A percentile compares a stretch with the other conserved stretches of the same genome.
These are phyloP conservation scores for Sphaceloma murrayae DNA, from an alignment of 2,329 filamentous ascomycete species.

Conservation along the genomic window DNA sequence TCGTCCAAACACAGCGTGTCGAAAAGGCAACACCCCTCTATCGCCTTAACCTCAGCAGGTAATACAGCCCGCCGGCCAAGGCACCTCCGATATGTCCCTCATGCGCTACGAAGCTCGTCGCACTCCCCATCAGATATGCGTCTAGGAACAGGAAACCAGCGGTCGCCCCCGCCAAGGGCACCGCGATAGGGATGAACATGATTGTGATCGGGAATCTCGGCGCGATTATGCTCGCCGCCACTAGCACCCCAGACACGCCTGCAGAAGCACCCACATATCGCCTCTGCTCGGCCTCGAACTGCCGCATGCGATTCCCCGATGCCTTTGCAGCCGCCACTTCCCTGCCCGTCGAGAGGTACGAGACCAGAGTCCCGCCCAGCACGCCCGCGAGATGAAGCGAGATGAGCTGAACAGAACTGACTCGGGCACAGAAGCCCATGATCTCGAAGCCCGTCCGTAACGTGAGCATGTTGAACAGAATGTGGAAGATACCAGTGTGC, in stretches of 20 bases:
- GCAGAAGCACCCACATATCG: slow-evolving; percentile 12
- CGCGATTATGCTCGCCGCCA: slow-evolving; percentile 3
- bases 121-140: slow-evolving; percentile 5
- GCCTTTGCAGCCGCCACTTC: neutral
- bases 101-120: slow-evolving; percentile 12
- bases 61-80: slow-evolving; percentile 1
- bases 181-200: slow-evolving; percentile 10
- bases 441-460: slow-evolving; percentile 9
- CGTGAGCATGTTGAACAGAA: slow-evolving; percentile 15
- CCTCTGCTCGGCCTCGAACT: slow-evolving; percentile 3
- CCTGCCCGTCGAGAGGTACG: neutral
- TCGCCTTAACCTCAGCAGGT: neutral
- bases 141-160: slow-evolving; percentile 11
- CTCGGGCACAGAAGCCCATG: neutral
- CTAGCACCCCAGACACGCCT: slow-evolving; percentile 10
- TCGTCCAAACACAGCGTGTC: no score
- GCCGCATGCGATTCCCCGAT: neutral
- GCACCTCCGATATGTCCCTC: slow-evolving; percentile 15
- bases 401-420: neutral
- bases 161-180: slow-evolving; percentile 9
- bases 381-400: slow-evolving; percentile 1
- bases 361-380: slow-evolving; percentile 4
- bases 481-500: slow-evolving; percentile 10
- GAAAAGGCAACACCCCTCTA: no score
- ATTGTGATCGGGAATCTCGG: slow-evolving; percentile 13